Base-by-base conservation (phyloP, 177 flowering plant genomes). In the Vitis hybrid region DNA sequence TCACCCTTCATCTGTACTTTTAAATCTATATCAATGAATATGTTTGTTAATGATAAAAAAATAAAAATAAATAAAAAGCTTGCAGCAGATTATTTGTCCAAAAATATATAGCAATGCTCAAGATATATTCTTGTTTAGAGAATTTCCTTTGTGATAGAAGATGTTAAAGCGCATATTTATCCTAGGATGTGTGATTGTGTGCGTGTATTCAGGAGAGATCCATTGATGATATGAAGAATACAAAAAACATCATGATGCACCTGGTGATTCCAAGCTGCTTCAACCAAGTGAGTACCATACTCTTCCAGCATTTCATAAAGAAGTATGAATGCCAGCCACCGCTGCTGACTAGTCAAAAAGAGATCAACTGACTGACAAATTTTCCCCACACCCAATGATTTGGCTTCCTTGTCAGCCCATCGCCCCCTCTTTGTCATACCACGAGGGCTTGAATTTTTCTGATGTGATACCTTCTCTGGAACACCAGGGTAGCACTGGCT, bases 241-340 rank as follows among this genome's bases (percentile, higher is more conserved):
- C 49, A 58, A 61, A 41, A 35, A 73, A 49, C 50, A 78, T 13
- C 46, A 63, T 32, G 57, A 68, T 70, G 30, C 63, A 94, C 99
- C 96, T 93, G 99, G 82, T 89, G 90, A 70, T 81, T 80, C 99
- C 99, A 95, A 70, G 98, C 99, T 69, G 99, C 98, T 82, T 95
- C 99, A 73, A 95, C 97, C 70, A 95, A 85, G 81, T 95, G 99
- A 68, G 97, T 87, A 41, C 99, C 99, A 83, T 87, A 95, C 80
- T 95, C 98, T 77, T 95, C 97, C 65, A 95, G 98, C 94, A 91
- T 95, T 78, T 95, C 99, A 83, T 88, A 95, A n/a, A 95, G 75
- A 76, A 95, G 96, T 62, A 90, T 13, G 74, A 95, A 95, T 21
- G 94, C 94, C 66, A 75, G 90, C 99, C 99, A 95, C 67, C 82